Evolutionary conservation across 2,329 filamentous ascomycete species (phyloP), one percentile per base, ranked within the genome.

Genomic region (Epichloe amarillans): DNA sequence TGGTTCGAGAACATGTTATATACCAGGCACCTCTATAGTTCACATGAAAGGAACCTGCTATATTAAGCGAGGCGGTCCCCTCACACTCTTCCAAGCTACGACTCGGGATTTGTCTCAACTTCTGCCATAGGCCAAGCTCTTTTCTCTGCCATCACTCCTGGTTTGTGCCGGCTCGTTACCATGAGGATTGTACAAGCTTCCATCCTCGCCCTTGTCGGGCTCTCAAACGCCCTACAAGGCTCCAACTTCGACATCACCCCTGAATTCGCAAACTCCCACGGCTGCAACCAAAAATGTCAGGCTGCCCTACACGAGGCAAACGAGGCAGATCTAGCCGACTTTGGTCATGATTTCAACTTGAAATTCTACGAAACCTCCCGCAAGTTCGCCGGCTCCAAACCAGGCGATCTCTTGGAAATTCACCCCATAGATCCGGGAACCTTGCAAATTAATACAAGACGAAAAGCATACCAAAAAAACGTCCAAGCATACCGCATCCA

Each of bases 361-460:
- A 19, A 26, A 17, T 55, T 56, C 36, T 56, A 53, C 50, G 42
- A 26, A 7, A 56, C 55, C 2, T 53, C 53, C 1, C 8, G 15
- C 39, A 53, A 55, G 51, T 57, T 57, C 47, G 40, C 53, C 41
- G 41, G 38, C 2, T 47, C 45, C 17, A 42, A 44, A 38, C 54
- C 54, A 7, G 54, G 56, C 37, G 49, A 55, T 17, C 15, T 58
- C 10, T 53, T 59, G 38, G 57, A 57, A 41, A 26, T 58, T 21
- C 35, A 53, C 43, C 42, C 53, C 11, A 30, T 56, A 33, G 44
- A 59, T 39, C 23, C 55, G 6, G 41, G 21, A 17, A 7, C 38
- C 2, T 41, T 52, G 15, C 23, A 45, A 12, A 47, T 58, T 37
- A 49, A 47, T 19, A 42, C 49, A 19, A 55, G 55, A 42, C 54